Evolutionary conservation across 2,329 filamentous ascomycete species (phyloP).

Genomic region (Cercospora zeae-maydis): DNA sequence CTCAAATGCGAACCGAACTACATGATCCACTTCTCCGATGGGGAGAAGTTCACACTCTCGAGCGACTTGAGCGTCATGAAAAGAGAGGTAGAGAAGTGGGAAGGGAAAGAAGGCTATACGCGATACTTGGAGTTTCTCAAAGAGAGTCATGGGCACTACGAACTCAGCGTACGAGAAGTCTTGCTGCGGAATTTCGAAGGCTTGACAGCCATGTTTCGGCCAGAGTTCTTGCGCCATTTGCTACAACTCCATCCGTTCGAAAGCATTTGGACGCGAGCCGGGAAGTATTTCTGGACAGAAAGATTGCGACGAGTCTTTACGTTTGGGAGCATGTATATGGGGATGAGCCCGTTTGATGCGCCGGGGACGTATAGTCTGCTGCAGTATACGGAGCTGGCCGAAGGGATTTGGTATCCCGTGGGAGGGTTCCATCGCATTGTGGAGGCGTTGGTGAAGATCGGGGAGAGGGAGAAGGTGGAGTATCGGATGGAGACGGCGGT

Average conservation of each 20-base stretch:
- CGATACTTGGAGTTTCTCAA: constrained; percentile 64
- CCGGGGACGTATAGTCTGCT: constrained; percentile 70
- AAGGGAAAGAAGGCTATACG: constrained; percentile 67
- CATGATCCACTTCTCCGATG: constrained; percentile 69
- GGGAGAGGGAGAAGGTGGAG: constrained; percentile 58
- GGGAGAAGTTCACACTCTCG: constrained; percentile 59
- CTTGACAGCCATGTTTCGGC: constrained; percentile 55
- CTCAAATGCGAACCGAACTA: constrained; percentile 74
- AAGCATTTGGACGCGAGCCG: constrained; percentile 63
- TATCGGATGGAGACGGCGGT: constrained; percentile 61
- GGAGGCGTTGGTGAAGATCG: constrained; percentile 61
- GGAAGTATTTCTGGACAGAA: constrained; percentile 67
- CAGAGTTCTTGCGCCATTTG: constrained; percentile 57
- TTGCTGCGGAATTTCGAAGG: constrained; percentile 65
- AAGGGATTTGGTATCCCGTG: constrained; percentile 72
- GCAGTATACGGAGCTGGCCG: constrained; percentile 71
- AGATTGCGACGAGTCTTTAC: constrained; percentile 68
- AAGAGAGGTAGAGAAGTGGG: constrained; percentile 65
- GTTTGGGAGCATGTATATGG: constrained; percentile 80
- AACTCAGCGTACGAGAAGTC: constrained; percentile 63
- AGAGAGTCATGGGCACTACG: constrained; percentile 68
- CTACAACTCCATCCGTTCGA: constrained; percentile 66
- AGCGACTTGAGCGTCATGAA: constrained; percentile 71
- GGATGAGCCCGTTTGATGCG: constrained; percentile 73
- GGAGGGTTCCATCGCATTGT: constrained; percentile 66